Base-by-base conservation (phyloP, 495 filamentous ascomycete species). In the Lepraria neglecta region DNA sequence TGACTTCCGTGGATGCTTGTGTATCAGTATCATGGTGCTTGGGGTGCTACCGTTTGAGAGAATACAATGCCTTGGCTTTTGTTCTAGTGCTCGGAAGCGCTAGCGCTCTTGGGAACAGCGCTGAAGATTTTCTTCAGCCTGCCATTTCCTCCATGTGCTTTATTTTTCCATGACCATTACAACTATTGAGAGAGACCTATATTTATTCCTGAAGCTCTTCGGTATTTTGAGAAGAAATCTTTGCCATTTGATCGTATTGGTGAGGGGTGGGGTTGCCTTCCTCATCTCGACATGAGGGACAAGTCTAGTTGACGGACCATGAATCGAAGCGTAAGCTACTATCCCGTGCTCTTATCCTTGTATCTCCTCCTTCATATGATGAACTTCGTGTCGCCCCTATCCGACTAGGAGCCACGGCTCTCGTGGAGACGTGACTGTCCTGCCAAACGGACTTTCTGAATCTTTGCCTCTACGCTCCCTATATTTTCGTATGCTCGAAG, bases 341-440 rank as follows among this genome's bases (percentile, higher is more conserved):
- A 6, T 44, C 21, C 15, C 9, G 2, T 57, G 12, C 14, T 28
- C 0, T 10, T n/a, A 19, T 11, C 10, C 3, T 45, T 57, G 10
- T 4, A n/a, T 45, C 15, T 0, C 35, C 3, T 28, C 9, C 68
- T 60, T 77, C 73, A 72, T 70, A 84, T 90, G 89, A 94, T 92
- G 89, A 94, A 79, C 77, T 74, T 77, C 78, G 82, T 94, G 89
- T 92, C 89, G 89, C 89, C 89, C 89, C 89, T 89, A 91, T 91
- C 89, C 84, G 82, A 92, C 86, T 24, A 72, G 55, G 73, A 78
- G 74, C 74, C 70, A 75, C 72, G 69, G 75, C 77, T 76, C 24
- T 74, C 60, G 74, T 95, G 90, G 87, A 92, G 90, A 94, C 82
- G 75, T 86, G 90, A 88, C 87, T 83, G 87, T 91, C 89, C 78